Base-by-base conservation (phyloP, 106 monocot species). In the Dioscorea zingiberensis region DNA sequence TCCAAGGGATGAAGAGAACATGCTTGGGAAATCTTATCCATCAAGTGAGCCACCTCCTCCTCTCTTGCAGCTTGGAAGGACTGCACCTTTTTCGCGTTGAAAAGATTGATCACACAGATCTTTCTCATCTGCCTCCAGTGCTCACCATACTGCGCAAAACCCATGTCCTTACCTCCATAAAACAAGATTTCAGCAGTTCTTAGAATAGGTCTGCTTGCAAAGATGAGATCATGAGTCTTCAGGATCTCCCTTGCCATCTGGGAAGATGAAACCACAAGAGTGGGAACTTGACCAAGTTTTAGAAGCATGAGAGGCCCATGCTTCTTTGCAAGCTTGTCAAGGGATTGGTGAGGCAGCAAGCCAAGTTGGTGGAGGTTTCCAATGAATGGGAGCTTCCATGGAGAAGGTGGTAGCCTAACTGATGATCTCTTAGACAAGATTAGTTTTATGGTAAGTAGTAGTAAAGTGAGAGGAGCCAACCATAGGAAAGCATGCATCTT, bases 351-450 rank as follows among this genome's bases (percentile, higher is more conserved):
- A 1, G 60, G 51, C 3, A 24, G 11, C 3, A 25, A 7, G 14
- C 62, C 38, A 7, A 68, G 25, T 54, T 75, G 75, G 28, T 75
- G 75, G 28, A 75, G 62, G 54, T 75, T 75, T 17, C 75, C 75
- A 25, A 75, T 54, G 25, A 75, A 5, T 4, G 75, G 75, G 1
- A 69, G 53, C 17, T 47, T 65, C 3, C 65, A 47, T 13, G 73
- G 73, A 3, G 54, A 57, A 7, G 73, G 73, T 44, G 69, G 69
- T 12, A 69, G 22, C 16, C 53, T 66, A 11, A 14, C 10, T 38
- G 38, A 38, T 25, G 0, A 16, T 38, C 15, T 48, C 4, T 26
- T 51, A 0, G 61, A 61, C 3, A 7, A 29, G 59, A 38, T 10
- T 38, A 38, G 38, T 38, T 38, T 38, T 0, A 38, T 38, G 4